phyloP scores from a whole-genome alignment of 2,329 filamentous ascomycete genomes.

The Phaeophleospora eucalypticola region DNA sequence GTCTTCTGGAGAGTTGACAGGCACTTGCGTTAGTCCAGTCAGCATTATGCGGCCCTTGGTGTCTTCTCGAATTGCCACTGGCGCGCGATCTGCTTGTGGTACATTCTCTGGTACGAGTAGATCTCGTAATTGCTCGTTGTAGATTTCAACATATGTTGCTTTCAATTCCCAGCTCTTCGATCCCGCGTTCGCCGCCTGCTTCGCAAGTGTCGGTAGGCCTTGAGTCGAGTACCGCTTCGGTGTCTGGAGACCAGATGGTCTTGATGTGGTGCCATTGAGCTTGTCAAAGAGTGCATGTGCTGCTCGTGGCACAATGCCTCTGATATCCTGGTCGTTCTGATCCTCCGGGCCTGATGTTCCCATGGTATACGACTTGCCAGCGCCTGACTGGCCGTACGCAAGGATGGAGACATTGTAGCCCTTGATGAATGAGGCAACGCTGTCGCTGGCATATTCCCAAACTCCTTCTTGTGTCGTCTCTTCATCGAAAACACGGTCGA shows the following conservation, averaged over 20 bases:
- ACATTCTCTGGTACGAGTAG: conserved; percentile 74
- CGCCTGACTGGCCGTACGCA: conserved; percentile 95
- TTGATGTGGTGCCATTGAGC: conserved; percentile 65
- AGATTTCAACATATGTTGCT: conserved; percentile 75
- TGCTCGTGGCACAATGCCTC: conserved; percentile 92
- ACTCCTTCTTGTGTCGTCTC: conserved; percentile 81
- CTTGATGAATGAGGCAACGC: conserved; percentile 82
- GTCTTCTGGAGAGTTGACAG: conserved; percentile 88
- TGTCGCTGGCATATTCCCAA: conserved; percentile 91
- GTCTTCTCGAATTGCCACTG: conserved; percentile 91
- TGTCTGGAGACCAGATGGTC: conserved; percentile 66
- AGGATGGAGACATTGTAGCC: conserved; percentile 98
- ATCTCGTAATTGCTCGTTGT: conserved; percentile 94
- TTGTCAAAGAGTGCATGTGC: conserved; percentile 84
- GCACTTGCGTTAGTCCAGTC: conserved; percentile 81
- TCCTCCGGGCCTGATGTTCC: conserved; percentile 84
- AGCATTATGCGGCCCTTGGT: conserved; percentile 90
- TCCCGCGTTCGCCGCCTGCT: conserved; percentile 36
- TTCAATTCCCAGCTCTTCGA: conserved; percentile 87
- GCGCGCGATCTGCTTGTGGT: conserved; percentile 64
- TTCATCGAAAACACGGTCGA: conserved; percentile 88
- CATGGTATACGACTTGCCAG: conserved; percentile 98
- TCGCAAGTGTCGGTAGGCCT: conserved; percentile 45
- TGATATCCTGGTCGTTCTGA: conserved; percentile 28
- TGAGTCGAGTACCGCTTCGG: conserved; percentile 72